Conservation (phyloP, 306 rosid species). For the Dryas drummondii region DNA sequence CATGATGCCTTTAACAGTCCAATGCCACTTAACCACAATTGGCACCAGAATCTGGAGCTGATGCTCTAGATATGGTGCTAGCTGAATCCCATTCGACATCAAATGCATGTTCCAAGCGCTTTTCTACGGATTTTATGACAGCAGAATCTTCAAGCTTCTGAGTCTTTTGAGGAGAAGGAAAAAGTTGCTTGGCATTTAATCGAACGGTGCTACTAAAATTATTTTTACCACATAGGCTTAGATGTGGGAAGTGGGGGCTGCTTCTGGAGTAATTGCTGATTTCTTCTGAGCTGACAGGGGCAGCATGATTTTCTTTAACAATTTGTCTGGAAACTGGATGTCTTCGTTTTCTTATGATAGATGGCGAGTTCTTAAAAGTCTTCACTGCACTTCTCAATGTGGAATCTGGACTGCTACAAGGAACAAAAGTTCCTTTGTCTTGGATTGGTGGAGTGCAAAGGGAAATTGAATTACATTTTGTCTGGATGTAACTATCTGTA, state of each 20-base stretch:
- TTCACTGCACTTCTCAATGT: constrained; percentile 23
- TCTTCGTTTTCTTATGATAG: constrained; percentile 36
- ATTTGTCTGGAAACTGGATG: neutral
- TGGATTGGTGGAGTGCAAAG: constrained; percentile 12
- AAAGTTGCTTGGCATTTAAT: neutral
- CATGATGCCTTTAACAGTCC: neutral
- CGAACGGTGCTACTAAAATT: neutral
- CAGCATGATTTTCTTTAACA: neutral
- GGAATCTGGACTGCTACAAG: constrained; percentile 7
- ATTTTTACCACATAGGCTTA: neutral
- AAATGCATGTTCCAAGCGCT: too few relatives aligned
- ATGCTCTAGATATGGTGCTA: too few relatives aligned
- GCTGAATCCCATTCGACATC: too few relatives aligned
- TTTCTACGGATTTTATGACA: too few relatives aligned
- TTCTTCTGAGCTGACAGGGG: neutral
- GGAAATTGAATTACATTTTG: neutral
- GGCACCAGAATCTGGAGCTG: neutral
- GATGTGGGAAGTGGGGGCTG: neutral
- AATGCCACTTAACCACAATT: neutral
- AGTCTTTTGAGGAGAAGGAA: neutral
- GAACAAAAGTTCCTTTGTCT: neutral
- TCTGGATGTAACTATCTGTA: constrained; percentile 5
- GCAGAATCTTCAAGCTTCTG: neutral
- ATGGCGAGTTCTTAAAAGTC: constrained; percentile 31
- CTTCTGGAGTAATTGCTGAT: neutral